These are phyloP conservation scores for Ophiostoma populinum DNA, from an alignment of 2,329 filamentous ascomycete species.

Conservation along the genomic window DNA sequence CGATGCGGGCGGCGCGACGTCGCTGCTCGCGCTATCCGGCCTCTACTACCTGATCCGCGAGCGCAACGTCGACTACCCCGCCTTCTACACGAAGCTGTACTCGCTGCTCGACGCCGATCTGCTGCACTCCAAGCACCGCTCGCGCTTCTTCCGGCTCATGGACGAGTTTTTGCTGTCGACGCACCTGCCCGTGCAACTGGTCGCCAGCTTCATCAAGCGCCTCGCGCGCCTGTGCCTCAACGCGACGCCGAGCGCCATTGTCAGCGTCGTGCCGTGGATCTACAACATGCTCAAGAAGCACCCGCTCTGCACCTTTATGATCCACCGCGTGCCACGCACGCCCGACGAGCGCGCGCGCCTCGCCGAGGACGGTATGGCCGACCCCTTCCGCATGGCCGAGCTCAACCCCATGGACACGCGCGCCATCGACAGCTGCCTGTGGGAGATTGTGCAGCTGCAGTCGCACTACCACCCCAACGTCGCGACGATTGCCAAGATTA, in stretches of 20 bases:
- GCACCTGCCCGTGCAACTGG: constrained; percentile 76
- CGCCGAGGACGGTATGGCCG: constrained; percentile 41
- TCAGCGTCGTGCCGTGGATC: constrained; percentile 77
- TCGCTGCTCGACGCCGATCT: constrained; percentile 73
- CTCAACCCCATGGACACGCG: constrained; percentile 66
- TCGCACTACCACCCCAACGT: constrained; percentile 95
- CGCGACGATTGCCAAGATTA: constrained; percentile 79
- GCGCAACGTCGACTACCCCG: constrained; percentile 88
- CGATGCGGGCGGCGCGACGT: constrained; percentile 68
- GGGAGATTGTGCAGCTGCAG: constrained; percentile 85
- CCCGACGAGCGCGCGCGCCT: constrained; percentile 33
- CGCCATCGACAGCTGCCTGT: constrained; percentile 83
- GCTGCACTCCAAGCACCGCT: constrained; percentile 85
- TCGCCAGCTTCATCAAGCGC: constrained; percentile 95
- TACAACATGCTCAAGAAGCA: constrained; percentile 90
- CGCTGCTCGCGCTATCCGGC: constrained; percentile 75
- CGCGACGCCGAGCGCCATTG: constrained; percentile 76
- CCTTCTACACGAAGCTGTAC: constrained; percentile 88
- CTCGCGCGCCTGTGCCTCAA: constrained; percentile 69
- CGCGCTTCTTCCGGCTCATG: constrained; percentile 79
- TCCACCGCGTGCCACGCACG: constrained; percentile 58
- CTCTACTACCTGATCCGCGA: constrained; percentile 90
- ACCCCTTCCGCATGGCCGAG: constrained; percentile 64
- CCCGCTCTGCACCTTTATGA: constrained; percentile 86
- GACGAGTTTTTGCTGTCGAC: constrained; percentile 82